phyloP scores from a whole-genome alignment of 768 basidiomycete species.

The Neoboletus magnificus region DNA sequence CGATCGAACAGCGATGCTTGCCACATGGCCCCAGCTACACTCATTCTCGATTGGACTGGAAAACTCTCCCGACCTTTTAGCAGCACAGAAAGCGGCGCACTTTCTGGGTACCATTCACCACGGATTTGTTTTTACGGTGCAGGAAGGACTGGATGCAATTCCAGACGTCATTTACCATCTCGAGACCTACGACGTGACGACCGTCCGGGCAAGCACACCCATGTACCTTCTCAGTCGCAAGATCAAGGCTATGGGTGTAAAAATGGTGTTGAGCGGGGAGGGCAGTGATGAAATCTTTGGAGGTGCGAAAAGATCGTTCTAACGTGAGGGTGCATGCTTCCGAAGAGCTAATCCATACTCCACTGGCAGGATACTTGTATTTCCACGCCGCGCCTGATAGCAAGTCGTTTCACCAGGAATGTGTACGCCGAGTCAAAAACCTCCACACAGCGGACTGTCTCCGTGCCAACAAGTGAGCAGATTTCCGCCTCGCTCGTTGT shows the following conservation, averaged over 20 bases:
- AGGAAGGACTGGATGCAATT: constrained; percentile 96
- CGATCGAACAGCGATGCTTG: constrained; percentile 55
- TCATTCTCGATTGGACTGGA: constrained; percentile 97
- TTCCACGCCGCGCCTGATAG: constrained; percentile 97
- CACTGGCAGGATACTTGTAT: constrained; percentile 82
- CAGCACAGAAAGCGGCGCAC: constrained; percentile 89
- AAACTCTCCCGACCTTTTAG: constrained; percentile 91
- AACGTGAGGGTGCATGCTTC: not conserved
- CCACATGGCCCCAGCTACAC: constrained; percentile 93
- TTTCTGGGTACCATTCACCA: constrained; percentile 95
- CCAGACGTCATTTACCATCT: constrained; percentile 98
- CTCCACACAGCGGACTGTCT: constrained; percentile 96
- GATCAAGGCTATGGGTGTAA: constrained; percentile 99
- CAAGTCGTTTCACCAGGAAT: constrained; percentile 90
- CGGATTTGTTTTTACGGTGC: constrained; percentile 96
- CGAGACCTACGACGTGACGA: constrained; percentile 98
- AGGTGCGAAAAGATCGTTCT: constrained; percentile 46
- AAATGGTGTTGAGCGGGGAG: constrained; percentile 98
- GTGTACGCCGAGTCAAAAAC: constrained; percentile 93
- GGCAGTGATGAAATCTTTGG: constrained; percentile 98
- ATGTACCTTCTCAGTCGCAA: constrained; percentile 99
- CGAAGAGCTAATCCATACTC: constrained; percentile 5
- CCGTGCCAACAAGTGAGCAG: constrained; percentile 91
- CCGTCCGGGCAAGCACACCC: constrained; percentile 94
- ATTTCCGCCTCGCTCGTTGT: not conserved